Evolutionary conservation across 768 basidiomycete species (phyloP).

Genomic region (Boletus edulis): DNA sequence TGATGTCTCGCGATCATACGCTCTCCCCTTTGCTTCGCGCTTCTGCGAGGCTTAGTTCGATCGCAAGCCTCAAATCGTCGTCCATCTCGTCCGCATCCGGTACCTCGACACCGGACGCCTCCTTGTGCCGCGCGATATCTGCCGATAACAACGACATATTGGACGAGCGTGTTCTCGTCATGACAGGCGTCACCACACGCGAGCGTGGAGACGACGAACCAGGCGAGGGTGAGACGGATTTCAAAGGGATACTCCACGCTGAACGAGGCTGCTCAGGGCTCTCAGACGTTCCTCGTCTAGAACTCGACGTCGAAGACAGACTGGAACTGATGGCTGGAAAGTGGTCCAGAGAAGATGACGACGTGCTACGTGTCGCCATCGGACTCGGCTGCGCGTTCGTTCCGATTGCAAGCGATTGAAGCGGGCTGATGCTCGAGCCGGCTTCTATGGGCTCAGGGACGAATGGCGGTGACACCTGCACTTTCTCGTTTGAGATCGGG

Average conservation of each 20-base stretch:
- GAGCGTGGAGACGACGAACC: conserved; percentile 17
- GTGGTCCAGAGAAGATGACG: conserved; percentile 26
- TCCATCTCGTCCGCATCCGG: conserved; percentile 44
- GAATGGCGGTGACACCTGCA: conserved; percentile 53
- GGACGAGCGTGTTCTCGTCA: conserved; percentile 5
- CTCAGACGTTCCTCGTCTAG: conserved; percentile 14
- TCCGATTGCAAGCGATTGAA: conserved; percentile 10
- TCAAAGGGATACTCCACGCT: conserved; percentile 42
- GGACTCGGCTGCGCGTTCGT: conserved; percentile 7
- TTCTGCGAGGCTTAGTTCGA: conserved; percentile 72
- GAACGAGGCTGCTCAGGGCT: conserved; percentile 22
- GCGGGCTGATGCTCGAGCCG: conserved; percentile 35
- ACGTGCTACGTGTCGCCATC: conserved; percentile 8
- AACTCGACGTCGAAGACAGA: conserved; percentile 23
- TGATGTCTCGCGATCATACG: conserved; percentile 3
- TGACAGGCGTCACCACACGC: conserved; percentile 9
- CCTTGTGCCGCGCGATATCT: conserved; percentile 7
- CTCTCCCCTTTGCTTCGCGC: conserved; percentile 12
- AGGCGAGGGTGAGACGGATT: conserved; percentile 15
- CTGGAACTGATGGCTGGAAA: conserved; percentile 36
- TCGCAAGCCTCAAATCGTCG: conserved; percentile 60
- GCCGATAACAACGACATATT: conserved; percentile 14
- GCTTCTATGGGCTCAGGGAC: conserved; percentile 57
- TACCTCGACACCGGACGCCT: background rate
- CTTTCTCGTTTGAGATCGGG: conserved; percentile 45